A percentile compares a stretch with the other conserved stretches of the same genome.
phyloP scores from a whole-genome alignment of 164 flowering plant genomes.

The Vitis cinerea region DNA sequence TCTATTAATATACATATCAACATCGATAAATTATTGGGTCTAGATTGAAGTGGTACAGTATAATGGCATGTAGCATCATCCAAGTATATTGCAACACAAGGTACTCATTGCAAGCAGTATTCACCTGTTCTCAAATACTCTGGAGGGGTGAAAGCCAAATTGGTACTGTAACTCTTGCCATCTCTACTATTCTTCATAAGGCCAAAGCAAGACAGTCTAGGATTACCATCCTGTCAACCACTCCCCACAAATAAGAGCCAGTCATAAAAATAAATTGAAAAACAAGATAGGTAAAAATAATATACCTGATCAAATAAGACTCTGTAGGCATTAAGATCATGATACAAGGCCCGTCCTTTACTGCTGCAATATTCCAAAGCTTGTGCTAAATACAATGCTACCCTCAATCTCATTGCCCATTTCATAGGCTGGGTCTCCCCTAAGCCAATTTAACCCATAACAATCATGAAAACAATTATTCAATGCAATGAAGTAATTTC shows the following conservation, averaged over 20 bases:
- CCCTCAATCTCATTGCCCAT: constrained; percentile 98
- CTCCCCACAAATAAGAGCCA: constrained; percentile 1
- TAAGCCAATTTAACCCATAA: constrained; percentile 21
- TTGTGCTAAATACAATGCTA: constrained; percentile 77
- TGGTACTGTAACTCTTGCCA: constrained; percentile 76
- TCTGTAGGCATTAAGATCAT: constrained; percentile 92
- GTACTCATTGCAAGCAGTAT: background rate
- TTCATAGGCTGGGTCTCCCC: constrained; percentile 96
- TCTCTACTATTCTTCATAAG: constrained; percentile 72
- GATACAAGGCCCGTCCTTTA: constrained; percentile 85
- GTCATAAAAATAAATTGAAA: background rate
- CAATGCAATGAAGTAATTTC: too few relatives aligned
- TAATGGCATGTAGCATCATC: too few relatives aligned
- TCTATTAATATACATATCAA: too few relatives aligned
- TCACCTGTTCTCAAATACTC: constrained; percentile 65
- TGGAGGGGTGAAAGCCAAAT: constrained; percentile 77
- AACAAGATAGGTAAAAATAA: background rate
- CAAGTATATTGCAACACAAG: too few relatives aligned
- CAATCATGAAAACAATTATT: background rate
- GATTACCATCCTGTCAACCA: constrained; percentile 52
- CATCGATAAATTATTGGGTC: too few relatives aligned
- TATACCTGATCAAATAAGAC: constrained; percentile 62
- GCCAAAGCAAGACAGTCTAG: constrained; percentile 72
- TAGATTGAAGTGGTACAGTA: too few relatives aligned
- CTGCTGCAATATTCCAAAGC: constrained; percentile 87